A percentile compares a stretch with the other conserved stretches of the same genome.
These are phyloP conservation scores for Solanum boliviense DNA, from an alignment of 257 asterid species.

Conservation along the genomic window DNA sequence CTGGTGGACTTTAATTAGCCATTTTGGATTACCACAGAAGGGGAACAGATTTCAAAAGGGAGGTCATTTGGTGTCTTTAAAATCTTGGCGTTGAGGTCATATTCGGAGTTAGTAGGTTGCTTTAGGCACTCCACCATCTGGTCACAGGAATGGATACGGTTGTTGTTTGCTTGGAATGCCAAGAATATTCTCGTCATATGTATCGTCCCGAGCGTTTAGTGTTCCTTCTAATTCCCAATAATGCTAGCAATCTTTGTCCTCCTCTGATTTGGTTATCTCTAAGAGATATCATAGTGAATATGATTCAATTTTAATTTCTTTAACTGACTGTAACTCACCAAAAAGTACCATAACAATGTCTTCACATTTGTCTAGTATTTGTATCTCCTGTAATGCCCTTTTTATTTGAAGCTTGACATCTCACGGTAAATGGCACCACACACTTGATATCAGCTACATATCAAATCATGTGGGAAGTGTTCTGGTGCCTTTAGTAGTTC, in stretches of 20 bases:
- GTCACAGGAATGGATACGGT: not conserved
- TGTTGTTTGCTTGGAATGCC: not conserved
- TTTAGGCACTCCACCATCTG: not conserved
- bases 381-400: not conserved
- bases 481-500: not conserved
- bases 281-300: not conserved
- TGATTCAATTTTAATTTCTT: not conserved
- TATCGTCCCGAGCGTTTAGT: not conserved
- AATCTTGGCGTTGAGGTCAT: not conserved
- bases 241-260: not conserved
- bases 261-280: not conserved
- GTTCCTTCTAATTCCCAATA: not conserved
- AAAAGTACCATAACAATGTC: not conserved
- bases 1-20: not conserved
- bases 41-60: not conserved
- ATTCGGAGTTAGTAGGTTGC: not conserved
- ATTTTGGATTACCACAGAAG: not conserved
- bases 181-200: not conserved
- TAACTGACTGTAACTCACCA: not conserved
- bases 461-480: not conserved
- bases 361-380: not conserved
- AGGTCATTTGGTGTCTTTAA: not conserved
- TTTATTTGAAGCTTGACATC: not conserved
- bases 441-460: not conserved
- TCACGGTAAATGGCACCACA: not conserved